Percentiles rank a stretch among this genome's conserved stretches.
These are phyloP conservation scores for Aspergillus viridinutans DNA, from an alignment of 2,329 filamentous ascomycete genomes.

Conservation along the genomic window DNA sequence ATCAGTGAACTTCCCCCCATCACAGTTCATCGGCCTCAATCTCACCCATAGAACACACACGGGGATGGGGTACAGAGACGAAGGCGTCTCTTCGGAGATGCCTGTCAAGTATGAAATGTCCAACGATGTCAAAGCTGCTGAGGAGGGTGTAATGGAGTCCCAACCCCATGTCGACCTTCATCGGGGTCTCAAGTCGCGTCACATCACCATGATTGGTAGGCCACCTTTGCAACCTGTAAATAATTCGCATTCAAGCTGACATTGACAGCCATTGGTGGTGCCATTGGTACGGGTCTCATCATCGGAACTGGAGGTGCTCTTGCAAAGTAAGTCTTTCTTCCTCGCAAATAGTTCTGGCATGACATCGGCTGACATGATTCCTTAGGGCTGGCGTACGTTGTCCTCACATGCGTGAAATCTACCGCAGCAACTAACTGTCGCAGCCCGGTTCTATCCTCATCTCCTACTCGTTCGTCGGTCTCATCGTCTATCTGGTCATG, in stretches of 20 bases:
- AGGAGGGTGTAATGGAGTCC: slow-evolving; percentile 23
- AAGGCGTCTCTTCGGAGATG: slow-evolving; percentile 17
- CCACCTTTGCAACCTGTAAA: neutral
- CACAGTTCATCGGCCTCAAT: neutral
- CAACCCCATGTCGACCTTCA: slow-evolving; percentile 33
- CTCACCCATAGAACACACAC: neutral
- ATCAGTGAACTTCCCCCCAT: neutral
- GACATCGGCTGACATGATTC: slow-evolving; percentile 10
- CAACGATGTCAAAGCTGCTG: slow-evolving; percentile 13
- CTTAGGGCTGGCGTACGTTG: slow-evolving; percentile 35
- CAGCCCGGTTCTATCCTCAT: slow-evolving; percentile 42
- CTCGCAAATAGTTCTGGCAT: neutral
- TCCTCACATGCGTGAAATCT: neutral
- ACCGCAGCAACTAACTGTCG: slow-evolving; percentile 3
- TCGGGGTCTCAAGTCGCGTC: slow-evolving; percentile 39
- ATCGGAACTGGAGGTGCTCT: slow-evolving; percentile 38
- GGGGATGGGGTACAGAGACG: slow-evolving; percentile 15
- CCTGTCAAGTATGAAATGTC: slow-evolving; percentile 15
- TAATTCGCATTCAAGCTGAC: slow-evolving; percentile 6
- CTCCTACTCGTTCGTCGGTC: slow-evolving; percentile 42
- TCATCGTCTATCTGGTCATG: slow-evolving; percentile 76
- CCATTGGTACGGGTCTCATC: slow-evolving; percentile 42
- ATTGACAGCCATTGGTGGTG: slow-evolving; percentile 36
- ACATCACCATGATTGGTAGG: slow-evolving; percentile 42
- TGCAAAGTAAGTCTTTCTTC: slow-evolving; percentile 26